Evolutionary conservation across 345 rosid species (phyloP).

Genomic region (Leavenworthia alabamica): DNA sequence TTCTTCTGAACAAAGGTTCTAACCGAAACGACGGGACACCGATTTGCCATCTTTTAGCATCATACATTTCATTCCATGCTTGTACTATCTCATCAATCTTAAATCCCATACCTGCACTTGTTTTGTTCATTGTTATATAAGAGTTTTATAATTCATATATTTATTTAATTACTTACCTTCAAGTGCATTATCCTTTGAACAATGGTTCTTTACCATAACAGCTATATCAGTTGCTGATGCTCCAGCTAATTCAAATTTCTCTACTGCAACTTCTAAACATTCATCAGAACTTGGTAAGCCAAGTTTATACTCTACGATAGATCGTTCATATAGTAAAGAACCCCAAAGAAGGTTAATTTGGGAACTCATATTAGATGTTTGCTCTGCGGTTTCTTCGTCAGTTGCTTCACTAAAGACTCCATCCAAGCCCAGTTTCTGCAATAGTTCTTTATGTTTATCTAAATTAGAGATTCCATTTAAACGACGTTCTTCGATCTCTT

Average conservation of each 20-base stretch:
- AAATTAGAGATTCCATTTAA: conserved; percentile 66
- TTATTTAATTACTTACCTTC: too few relatives aligned
- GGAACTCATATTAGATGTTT: conserved; percentile 74
- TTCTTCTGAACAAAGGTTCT: conserved; percentile 83
- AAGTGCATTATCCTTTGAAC: conserved; percentile 73
- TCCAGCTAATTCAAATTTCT: conserved; percentile 94
- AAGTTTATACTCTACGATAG: conserved; percentile 80
- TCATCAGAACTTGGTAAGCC: conserved; percentile 93
- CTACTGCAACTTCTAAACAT: conserved; percentile 91
- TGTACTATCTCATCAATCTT: conserved; percentile 94
- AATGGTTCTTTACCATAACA: conserved; percentile 96
- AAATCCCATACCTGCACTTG: conserved; percentile 86
- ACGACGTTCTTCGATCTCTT: conserved; percentile 76
- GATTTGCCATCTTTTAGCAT: conserved; percentile 88
- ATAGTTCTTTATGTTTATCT: conserved; percentile 50
- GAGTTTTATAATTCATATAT: too few relatives aligned
- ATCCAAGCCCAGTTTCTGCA: conserved; percentile 62
- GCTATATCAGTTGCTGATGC: conserved; percentile 94
- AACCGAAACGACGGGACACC: conserved; percentile 94
- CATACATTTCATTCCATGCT: conserved; percentile 99
- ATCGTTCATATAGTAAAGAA: conserved; percentile 84
- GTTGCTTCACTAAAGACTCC: conserved; percentile 47
- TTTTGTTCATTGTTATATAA: too few relatives aligned
- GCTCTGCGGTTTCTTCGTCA: conserved; percentile 56
- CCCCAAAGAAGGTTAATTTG: conserved; percentile 95